These are phyloP conservation scores for Populus tomentosa DNA, from an alignment of 441 rosid genomes.

Conservation along the genomic window DNA sequence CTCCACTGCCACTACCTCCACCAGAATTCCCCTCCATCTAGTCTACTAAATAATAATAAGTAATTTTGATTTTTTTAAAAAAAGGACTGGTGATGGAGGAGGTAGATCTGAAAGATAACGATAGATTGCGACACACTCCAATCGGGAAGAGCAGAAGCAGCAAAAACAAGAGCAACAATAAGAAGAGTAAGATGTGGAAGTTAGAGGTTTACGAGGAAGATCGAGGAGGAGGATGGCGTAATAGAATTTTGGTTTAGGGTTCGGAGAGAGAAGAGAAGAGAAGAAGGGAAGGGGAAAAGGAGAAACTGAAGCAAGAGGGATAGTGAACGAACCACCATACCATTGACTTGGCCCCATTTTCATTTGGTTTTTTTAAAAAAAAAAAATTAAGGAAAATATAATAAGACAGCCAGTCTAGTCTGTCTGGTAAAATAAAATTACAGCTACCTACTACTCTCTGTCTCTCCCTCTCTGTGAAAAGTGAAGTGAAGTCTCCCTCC, in stretches of 20 bases:
- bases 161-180: not conserved
- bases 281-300: not conserved
- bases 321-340: not conserved
- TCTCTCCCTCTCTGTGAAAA: too few relatives aligned
- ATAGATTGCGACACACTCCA: not conserved
- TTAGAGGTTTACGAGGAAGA: not conserved
- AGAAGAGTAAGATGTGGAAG: not conserved
- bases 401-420: not conserved
- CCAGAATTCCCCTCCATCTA: constrained; percentile 67
- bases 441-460: not conserved
- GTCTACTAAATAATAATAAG: not conserved
- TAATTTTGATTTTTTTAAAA: not conserved
- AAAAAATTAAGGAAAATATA: too few relatives aligned
- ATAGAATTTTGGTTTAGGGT: constrained; percentile 7
- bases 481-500: too few relatives aligned
- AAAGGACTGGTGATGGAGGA: constrained; percentile 7
- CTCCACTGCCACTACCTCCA: constrained; percentile 28
- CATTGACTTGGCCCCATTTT: constrained; percentile 13
- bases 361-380: not conserved
- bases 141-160: not conserved
- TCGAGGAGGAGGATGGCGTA: not conserved
- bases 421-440: not conserved
- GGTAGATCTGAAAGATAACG: constrained; percentile 32
- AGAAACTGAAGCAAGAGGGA: not conserved
- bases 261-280: constrained; percentile 8